Conservation (phyloP, 441 rosid species). For the Caryocar brasiliense region DNA sequence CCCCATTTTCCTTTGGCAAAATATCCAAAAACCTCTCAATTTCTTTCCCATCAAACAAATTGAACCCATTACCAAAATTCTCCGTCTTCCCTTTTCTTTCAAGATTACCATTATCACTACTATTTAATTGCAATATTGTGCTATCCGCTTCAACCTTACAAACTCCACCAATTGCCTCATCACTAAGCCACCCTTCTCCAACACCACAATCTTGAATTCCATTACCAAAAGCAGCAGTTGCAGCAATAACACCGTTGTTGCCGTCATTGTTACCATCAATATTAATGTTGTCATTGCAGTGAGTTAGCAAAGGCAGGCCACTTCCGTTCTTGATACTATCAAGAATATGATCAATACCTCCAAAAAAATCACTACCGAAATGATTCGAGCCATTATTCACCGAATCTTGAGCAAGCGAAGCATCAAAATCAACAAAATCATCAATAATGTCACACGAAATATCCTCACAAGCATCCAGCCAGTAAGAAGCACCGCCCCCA, state of each 20-base stretch:
- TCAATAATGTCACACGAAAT: slow-evolving; percentile 57
- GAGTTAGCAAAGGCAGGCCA: slow-evolving; percentile 38
- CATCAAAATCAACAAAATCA: slow-evolving; percentile 63
- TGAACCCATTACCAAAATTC: slow-evolving; percentile 13
- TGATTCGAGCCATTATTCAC: slow-evolving; percentile 33
- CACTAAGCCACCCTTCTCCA: slow-evolving; percentile 14
- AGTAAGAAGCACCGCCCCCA: slow-evolving; percentile 52
- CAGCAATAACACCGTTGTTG: too few relatives aligned
- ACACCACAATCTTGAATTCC: slow-evolving; percentile 17
- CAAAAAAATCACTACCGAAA: slow-evolving; percentile 59
- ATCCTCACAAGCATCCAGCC: slow-evolving; percentile 91
- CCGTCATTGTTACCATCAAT: too few relatives aligned
- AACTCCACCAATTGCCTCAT: slow-evolving; percentile 15
- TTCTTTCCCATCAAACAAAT: slow-evolving; percentile 12
- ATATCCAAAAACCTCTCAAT: slow-evolving; percentile 10
- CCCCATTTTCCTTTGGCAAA: slow-evolving; percentile 29
- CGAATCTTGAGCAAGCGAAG: slow-evolving; percentile 37
- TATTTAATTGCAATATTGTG: slow-evolving; percentile 17
- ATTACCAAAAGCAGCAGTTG: slow-evolving; percentile 10
- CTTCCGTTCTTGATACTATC: slow-evolving; percentile 77
- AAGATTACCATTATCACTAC: slow-evolving; percentile 7
- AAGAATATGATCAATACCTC: slow-evolving; percentile 88
- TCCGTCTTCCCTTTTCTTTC: slow-evolving; percentile 16
- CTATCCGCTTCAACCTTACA: slow-evolving; percentile 11
- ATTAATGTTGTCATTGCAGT: neutral